Percentiles rank a stretch among this genome's conserved stretches.
Conservation (phyloP, 2,329 filamentous ascomycete genomes). For the Pseudogymnoascus sp. region DNA sequence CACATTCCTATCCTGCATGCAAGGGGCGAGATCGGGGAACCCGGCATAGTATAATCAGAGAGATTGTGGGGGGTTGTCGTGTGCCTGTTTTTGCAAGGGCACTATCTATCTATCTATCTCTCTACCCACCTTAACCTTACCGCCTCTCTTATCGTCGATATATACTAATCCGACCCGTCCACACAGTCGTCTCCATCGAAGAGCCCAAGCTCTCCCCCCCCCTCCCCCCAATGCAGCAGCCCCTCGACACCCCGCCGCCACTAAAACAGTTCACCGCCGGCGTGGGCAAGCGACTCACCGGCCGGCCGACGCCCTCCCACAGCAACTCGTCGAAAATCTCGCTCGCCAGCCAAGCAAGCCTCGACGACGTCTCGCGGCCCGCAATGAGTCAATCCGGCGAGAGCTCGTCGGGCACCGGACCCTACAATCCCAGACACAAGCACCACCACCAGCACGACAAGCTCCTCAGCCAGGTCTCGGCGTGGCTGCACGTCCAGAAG, state of each 20-base stretch:
- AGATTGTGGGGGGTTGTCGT: background rate
- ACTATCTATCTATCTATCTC: too few species aligned
- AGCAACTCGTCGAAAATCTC: conserved; percentile 38
- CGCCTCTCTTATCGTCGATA: background rate
- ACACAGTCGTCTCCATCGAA: conserved; percentile 5
- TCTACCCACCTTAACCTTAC: too few species aligned
- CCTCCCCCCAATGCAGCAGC: too few species aligned
- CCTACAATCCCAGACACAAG: conserved; percentile 3
- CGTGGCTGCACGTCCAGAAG: conserved; percentile 79
- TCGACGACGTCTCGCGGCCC: conserved; percentile 12
- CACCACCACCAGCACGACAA: conserved; percentile 35
- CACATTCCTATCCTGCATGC: too few species aligned
- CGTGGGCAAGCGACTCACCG: conserved; percentile 12
- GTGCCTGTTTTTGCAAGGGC: background rate
- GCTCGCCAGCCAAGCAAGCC: conserved; percentile 30
- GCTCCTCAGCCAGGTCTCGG: conserved; percentile 64
- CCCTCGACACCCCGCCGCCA: background rate
- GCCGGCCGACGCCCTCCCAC: conserved; percentile 15
- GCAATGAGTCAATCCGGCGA: conserved; percentile 14
- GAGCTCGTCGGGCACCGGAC: conserved; percentile 16
- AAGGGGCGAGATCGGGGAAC: background rate
- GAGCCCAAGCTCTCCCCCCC: conserved; percentile 6
- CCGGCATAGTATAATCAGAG: background rate
- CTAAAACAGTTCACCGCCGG: conserved; percentile 18
- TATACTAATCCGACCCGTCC: background rate